These are phyloP conservation scores for Ilex aquifolium DNA, from an alignment of 257 asterid species.

Conservation along the genomic window DNA sequence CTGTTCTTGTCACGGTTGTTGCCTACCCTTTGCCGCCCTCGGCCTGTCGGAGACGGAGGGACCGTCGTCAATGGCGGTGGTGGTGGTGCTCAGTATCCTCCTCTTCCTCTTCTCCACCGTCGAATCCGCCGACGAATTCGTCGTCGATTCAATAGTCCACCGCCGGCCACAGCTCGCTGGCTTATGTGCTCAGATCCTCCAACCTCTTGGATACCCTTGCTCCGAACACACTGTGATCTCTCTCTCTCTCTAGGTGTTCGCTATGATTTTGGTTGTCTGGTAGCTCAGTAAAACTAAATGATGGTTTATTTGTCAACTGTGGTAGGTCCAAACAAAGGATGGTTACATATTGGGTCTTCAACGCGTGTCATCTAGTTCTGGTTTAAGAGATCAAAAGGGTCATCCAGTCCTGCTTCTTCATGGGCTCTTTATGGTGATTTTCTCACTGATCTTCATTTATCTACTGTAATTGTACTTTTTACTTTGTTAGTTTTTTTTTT, in stretches of 20 bases:
- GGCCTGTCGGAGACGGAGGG: too few relatives aligned
- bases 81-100: slow-evolving; percentile 16
- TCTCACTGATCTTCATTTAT: too few relatives aligned
- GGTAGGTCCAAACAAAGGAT: slow-evolving; percentile 70
- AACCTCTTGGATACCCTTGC: slow-evolving; percentile 82
- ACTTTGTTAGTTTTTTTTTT: too few relatives aligned
- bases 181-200: slow-evolving; percentile 65
- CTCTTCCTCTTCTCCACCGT: slow-evolving; percentile 29
- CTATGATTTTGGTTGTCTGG: slow-evolving; percentile 1
- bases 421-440: slow-evolving; percentile 81
- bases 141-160: slow-evolving; percentile 30
- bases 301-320: not conserved
- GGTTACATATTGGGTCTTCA: slow-evolving; percentile 88
- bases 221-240: slow-evolving; percentile 61
- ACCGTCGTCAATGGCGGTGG: slow-evolving; percentile 18
- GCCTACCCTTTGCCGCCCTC: too few relatives aligned
- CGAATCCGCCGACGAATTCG: slow-evolving; percentile 23
- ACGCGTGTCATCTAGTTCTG: slow-evolving; percentile 66
- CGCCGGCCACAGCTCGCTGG: slow-evolving; percentile 36
- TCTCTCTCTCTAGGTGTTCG: slow-evolving; percentile 1
- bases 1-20: too few relatives aligned
- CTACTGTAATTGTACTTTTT: too few relatives aligned
- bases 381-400: slow-evolving; percentile 24
- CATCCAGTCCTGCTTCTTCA: slow-evolving; percentile 84
- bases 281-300: not conserved